phyloP scores from a whole-genome alignment of 2,329 filamentous ascomycete species.

The Daldinia sp. region DNA sequence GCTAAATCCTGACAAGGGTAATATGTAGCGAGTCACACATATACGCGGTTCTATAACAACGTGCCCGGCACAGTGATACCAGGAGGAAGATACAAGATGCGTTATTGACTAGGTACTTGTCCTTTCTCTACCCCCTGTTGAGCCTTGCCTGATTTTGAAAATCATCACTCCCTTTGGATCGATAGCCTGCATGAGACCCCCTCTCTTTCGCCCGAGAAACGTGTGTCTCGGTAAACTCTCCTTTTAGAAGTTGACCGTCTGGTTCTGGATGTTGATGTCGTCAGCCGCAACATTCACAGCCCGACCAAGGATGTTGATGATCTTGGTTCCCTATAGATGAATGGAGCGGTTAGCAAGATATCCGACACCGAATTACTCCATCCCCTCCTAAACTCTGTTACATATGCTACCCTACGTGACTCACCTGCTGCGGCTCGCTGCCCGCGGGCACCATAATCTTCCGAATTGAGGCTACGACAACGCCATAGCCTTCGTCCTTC shows the following conservation, averaged over 20 bases:
- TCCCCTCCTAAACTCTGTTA: no score
- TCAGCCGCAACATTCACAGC: conserved; percentile 3
- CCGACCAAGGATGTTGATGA: conserved; percentile 2
- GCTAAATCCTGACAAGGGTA: neutral
- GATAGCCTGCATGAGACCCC: neutral
- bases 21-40: neutral
- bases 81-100: neutral
- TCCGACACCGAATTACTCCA: neutral
- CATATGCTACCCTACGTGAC: neutral
- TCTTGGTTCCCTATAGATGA: conserved; percentile 1
- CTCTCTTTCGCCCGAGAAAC: neutral
- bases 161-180: neutral
- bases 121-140: neutral
- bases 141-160: neutral
- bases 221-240: neutral
- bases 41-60: neutral
- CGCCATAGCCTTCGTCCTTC: conserved; percentile 4
- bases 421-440: neutral
- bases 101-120: conserved; percentile 4
- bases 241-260: conserved; percentile 4
- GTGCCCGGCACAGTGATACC: neutral
- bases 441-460: conserved; percentile 1
- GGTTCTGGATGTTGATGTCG: conserved; percentile 10
- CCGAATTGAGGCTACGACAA: neutral
- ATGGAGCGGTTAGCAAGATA: neutral